Conservation (phyloP, 768 basidiomycete species). For the Podaxis rugospora region DNA sequence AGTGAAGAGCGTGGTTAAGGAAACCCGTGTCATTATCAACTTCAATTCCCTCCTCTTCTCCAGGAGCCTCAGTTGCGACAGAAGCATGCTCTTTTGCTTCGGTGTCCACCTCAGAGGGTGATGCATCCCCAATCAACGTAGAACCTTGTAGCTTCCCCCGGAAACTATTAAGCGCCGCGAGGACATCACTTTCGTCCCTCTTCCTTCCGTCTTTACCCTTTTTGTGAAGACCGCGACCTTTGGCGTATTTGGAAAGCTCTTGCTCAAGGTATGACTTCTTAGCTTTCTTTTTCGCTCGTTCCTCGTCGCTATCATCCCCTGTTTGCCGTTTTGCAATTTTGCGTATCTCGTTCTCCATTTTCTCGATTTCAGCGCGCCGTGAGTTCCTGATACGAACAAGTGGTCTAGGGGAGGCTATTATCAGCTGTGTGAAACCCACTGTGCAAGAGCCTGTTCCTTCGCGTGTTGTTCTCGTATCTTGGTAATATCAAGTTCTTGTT, state of each 20-base stretch:
- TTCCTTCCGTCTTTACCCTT: slow-evolving; percentile 44
- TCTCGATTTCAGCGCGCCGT: slow-evolving; percentile 75
- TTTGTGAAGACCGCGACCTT: slow-evolving; percentile 53
- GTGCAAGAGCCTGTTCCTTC: slow-evolving; percentile 58
- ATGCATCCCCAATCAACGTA: slow-evolving; percentile 21
- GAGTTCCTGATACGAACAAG: slow-evolving; percentile 37
- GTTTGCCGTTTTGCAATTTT: slow-evolving; percentile 62
- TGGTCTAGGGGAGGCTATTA: not conserved
- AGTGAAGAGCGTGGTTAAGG: slow-evolving; percentile 64
- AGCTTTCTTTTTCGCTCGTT: slow-evolving; percentile 48
- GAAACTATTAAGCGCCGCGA: slow-evolving; percentile 68
- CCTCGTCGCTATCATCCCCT: slow-evolving; percentile 60
- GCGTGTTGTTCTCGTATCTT: slow-evolving; percentile 76
- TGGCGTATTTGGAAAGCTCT: slow-evolving; percentile 78
- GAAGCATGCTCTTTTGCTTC: slow-evolving; percentile 19
- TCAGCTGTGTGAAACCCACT: slow-evolving; percentile 33
- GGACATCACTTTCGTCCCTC: slow-evolving; percentile 69
- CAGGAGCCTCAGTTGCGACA: slow-evolving; percentile 19
- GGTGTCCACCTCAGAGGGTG: slow-evolving; percentile 11
- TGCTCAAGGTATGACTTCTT: slow-evolving; percentile 75
- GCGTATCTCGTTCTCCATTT: slow-evolving; percentile 86
- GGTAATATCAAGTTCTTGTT: slow-evolving; percentile 46
- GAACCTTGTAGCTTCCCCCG: slow-evolving; percentile 60
- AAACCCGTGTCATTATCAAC: slow-evolving; percentile 77
- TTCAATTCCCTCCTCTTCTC: slow-evolving; percentile 56